Evolutionary conservation across 306 rosid genomes (phyloP).

Genomic region (Prunus mume): DNA sequence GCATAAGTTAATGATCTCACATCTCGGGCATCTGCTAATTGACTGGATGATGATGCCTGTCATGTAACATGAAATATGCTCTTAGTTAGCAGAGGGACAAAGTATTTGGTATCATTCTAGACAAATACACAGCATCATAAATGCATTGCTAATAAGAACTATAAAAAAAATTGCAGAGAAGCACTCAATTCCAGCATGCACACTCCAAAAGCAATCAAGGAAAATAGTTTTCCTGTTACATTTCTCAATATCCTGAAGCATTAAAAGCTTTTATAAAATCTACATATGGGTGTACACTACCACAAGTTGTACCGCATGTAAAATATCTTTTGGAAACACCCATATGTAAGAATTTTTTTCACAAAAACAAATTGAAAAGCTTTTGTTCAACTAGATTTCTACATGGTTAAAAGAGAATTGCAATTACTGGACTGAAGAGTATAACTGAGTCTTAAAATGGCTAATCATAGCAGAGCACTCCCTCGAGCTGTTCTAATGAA

Average conservation of each 20-base stretch:
- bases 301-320: not conserved
- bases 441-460: not conserved
- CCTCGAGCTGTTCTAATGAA: not conserved
- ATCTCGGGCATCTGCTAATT: conserved; percentile 50
- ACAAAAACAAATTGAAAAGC: not conserved
- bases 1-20: conserved; percentile 52
- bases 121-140: not conserved
- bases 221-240: not conserved
- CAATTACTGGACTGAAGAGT: not conserved
- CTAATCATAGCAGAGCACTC: not conserved
- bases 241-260: not conserved
- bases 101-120: not conserved
- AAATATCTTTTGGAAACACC: not conserved
- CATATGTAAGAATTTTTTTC: not conserved
- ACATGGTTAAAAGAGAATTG: not conserved
- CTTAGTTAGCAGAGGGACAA: conserved; percentile 10
- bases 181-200: not conserved
- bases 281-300: not conserved
- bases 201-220: not conserved
- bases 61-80: conserved; percentile 17
- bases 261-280: not conserved
- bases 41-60: conserved; percentile 44
- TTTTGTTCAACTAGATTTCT: not conserved
- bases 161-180: not conserved
- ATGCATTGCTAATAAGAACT: not conserved